Evolutionary conservation across 257 asterid species (phyloP), one percentile per base, ranked within the genome.

Genomic region (Rauvolfia tetraphylla): DNA sequence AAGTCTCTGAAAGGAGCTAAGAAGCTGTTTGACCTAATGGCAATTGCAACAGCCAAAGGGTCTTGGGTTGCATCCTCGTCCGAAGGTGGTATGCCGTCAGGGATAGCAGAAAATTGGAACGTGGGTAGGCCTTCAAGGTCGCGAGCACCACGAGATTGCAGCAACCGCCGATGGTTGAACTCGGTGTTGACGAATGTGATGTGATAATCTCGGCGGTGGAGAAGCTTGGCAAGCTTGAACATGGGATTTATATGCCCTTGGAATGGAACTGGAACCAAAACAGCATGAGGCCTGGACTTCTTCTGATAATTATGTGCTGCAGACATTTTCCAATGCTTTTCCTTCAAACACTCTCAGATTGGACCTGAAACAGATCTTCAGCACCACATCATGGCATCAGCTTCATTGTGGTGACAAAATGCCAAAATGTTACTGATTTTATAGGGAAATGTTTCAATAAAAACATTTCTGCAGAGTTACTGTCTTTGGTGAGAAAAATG

Each of bases 171-270:
- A 59, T 59, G 70, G 69, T 57, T 58, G 33, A 31, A 72, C 7
- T 72, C 66, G 1, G 51, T 72, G 34, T 72, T 72, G 11, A 73
- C 46, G 25, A 73, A 73, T 2, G 68, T 57, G 36, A 73, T 56
- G 29, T 63, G 61, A 44, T 61, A 75, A 38, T 62, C 78, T 17
- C 42, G 18, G 11, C 20, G 57, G 57, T 42, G 71, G 23, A 62
- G 71, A 7, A 61, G 78, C 70, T 11, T 75, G 7, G 78, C 78
- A n/a, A 62, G 68, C 33, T 61, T 75, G 27, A 61, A n/a, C 61
- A 62, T 42, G 78, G 78, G 77, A 56, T 39, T 42, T 41, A 74
- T 58, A 68, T 75, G 72, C 3, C 78, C 44, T 42, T 75, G 78
- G 27, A 38, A 38, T 38, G 78, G 78, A 17, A 29, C 14, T 59